phyloP scores from a whole-genome alignment of 176 grass and related monocot species.

The Bromus sterilis region DNA sequence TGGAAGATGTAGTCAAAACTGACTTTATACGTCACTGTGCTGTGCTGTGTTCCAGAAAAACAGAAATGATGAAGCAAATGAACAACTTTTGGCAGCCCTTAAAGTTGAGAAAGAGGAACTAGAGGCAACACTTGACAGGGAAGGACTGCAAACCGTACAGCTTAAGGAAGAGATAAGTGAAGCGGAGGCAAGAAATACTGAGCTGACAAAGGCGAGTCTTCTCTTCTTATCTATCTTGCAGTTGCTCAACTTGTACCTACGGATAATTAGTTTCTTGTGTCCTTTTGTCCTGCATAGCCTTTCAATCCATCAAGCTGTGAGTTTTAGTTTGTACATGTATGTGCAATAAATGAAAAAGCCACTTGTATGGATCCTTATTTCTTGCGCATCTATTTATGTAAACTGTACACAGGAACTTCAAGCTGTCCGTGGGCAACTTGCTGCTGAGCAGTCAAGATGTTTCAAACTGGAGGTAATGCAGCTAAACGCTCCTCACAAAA shows the following conservation, averaged over 20 bases:
- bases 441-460: slow-evolving; percentile 94
- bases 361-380: background rate
- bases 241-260: background rate
- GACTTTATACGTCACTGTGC: background rate
- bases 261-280: background rate
- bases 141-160: slow-evolving; percentile 66
- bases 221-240: background rate
- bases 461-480: slow-evolving; percentile 99
- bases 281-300: background rate
- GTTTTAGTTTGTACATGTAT: background rate
- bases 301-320: background rate
- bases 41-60: slow-evolving; percentile 46
- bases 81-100: slow-evolving; percentile 48
- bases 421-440: slow-evolving; percentile 87
- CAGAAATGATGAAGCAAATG: slow-evolving; percentile 60
- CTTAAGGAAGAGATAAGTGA: slow-evolving; percentile 87
- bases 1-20: background rate
- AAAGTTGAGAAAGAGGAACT: slow-evolving; percentile 89
- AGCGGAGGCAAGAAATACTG: slow-evolving; percentile 73
- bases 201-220: slow-evolving; percentile 69
- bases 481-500: no score
- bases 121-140: slow-evolving; percentile 63
- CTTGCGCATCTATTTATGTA: background rate
- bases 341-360: background rate
- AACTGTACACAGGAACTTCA: slow-evolving; percentile 92